phyloP scores from a whole-genome alignment of 768 basidiomycete species.

The Rhizopogon vesiculosus region DNA sequence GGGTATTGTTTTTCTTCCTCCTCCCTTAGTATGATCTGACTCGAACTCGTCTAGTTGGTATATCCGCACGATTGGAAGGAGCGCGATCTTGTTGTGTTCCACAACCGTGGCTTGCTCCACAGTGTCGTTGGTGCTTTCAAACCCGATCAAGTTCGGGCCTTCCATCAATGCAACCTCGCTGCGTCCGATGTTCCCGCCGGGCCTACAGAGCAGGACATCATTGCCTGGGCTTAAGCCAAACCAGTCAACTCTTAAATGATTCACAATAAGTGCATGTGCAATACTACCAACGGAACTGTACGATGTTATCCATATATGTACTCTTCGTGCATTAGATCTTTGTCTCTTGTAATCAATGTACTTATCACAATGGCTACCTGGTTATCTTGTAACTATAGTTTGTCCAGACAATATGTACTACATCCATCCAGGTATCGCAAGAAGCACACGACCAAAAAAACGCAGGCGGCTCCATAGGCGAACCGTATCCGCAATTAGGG shows the following conservation, averaged over 20 bases:
- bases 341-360: background rate
- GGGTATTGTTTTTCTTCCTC: slow-evolving; percentile 28
- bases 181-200: slow-evolving; percentile 46
- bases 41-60: slow-evolving; percentile 45
- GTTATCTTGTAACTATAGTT: background rate
- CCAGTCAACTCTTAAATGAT: background rate
- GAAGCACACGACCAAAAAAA: slow-evolving; percentile 25
- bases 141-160: slow-evolving; percentile 41
- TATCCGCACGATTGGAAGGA: slow-evolving; percentile 88
- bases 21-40: background rate
- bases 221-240: slow-evolving; percentile 33
- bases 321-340: background rate
- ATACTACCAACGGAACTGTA: background rate
- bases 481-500: slow-evolving; percentile 18
- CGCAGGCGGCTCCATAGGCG: slow-evolving; percentile 9
- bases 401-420: slow-evolving; percentile 30
- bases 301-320: background rate
- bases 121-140: slow-evolving; percentile 63
- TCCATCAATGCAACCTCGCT: slow-evolving; percentile 58
- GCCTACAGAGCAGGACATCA: slow-evolving; percentile 41
- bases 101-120: slow-evolving; percentile 68
- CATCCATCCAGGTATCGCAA: slow-evolving; percentile 34
- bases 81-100: slow-evolving; percentile 63
- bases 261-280: background rate
- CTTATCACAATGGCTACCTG: background rate